Conservation (phyloP, 2,329 filamentous ascomycete genomes). For the Emydomyces testavorans region DNA sequence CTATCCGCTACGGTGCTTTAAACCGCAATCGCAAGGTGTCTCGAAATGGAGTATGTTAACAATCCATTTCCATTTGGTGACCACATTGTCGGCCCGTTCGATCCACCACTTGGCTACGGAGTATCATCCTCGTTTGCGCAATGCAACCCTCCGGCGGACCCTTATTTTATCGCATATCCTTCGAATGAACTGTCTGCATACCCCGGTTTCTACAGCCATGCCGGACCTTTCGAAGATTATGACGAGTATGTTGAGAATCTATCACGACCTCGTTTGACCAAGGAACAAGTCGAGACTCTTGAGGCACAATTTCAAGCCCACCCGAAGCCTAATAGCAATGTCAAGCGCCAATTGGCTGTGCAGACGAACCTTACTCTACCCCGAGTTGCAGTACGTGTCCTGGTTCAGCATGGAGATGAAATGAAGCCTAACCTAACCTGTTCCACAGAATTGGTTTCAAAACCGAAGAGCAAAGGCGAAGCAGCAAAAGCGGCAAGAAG, state of each 20-base stretch:
- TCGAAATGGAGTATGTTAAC: slow-evolving; percentile 31
- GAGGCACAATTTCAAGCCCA: slow-evolving; percentile 41
- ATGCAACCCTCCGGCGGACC: slow-evolving; percentile 9
- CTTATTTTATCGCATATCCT: slow-evolving; percentile 12
- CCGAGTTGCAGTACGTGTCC: slow-evolving; percentile 37
- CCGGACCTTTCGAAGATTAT: slow-evolving; percentile 28
- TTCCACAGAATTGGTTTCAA: slow-evolving; percentile 41
- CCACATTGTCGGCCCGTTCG: slow-evolving; percentile 28
- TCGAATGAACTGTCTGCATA: slow-evolving; percentile 5
- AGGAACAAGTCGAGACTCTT: slow-evolving; percentile 41
- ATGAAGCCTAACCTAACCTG: slow-evolving; percentile 2
- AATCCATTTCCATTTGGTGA: slow-evolving; percentile 28
- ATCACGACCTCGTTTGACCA: slow-evolving; percentile 40
- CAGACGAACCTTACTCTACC: slow-evolving; percentile 40
- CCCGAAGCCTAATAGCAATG: slow-evolving; percentile 41
- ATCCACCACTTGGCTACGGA: slow-evolving; percentile 28
- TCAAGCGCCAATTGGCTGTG: slow-evolving; percentile 40
- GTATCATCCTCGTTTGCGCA: slow-evolving; percentile 5
- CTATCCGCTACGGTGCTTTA: neutral
- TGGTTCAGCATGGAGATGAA: neutral
- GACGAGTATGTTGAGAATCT: slow-evolving; percentile 40
- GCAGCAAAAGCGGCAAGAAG: slow-evolving; percentile 40
- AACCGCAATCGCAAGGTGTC: neutral
- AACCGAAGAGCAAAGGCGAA: slow-evolving; percentile 43
- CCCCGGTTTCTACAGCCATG: slow-evolving; percentile 10